Evolutionary conservation across 768 basidiomycete genomes (phyloP), one percentile per base, ranked within the genome.

Genomic region (Lactifluus subvellereus): DNA sequence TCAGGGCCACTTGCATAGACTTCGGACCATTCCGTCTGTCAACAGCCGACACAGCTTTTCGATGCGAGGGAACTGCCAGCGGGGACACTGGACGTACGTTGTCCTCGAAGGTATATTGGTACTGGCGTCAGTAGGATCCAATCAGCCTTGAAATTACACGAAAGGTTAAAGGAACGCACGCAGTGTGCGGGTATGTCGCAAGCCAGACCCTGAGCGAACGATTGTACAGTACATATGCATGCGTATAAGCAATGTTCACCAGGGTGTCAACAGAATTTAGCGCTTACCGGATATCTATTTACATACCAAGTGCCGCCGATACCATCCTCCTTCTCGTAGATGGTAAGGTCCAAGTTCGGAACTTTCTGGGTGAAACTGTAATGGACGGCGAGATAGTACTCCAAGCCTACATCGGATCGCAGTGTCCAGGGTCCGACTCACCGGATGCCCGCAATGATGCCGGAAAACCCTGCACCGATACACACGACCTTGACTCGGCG

Each of bases 261-360:
- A 27, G 27, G 27, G 27, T 27, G 27, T 27, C 27, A 27, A 22
- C 22, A 2, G 22, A 6, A 51, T 43, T 43, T 14, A 51, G 16
- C 20, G 9, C 60, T 56, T 20, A 66, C 65, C 16, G 65, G 65
- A 27, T 66, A 66, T 20, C 43, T 59, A 61, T 84, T 85, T 9
- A 74, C 72, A 66, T 75, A 80, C 86, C 86, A 88, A 3, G 84
- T 80, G 2, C 86, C 86, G 10, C 85, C 86, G 27, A 88, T 75
- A 2, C 79, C 81, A n/a, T 76, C 72, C 55, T 80, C 78, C 60
- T 82, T 81, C 59, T 88, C 86, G 69, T 85, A 87, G 16, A 86
- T 79, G 0, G 77, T 78, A 5, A 88, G 69, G 20, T 82, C 73
- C 14, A 86, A 62, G 64, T 86, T 85, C 51, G 77, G 76, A 13